Evolutionary conservation across 345 rosid genomes (phyloP), one percentile per base, ranked within the genome.

Genomic region (Laguncularia racemosa): DNA sequence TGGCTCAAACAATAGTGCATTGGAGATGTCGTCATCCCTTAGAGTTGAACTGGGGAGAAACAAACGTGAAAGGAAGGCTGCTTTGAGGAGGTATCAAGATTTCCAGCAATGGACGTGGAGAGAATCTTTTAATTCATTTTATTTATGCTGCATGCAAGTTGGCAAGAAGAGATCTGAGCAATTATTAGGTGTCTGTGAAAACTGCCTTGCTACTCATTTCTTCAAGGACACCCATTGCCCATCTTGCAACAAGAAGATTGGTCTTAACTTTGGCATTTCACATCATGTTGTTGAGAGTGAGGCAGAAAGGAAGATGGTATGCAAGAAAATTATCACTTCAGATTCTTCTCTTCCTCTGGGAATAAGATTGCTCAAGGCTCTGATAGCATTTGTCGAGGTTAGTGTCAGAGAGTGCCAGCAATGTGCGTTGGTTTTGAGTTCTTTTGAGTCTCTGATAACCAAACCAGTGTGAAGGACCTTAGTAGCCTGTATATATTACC

Each of bases 41-140:
- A 81, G 71, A 68, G 76, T 95, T 68, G 91, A 95, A 76, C 79
- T 84, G 57, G 95, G 95, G 56, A 84, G 77, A 79, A 86, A 73
- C 50, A 74, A 78, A 57, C 59, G 28, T 2, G 97, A 95, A 81
- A 90, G 72, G 71, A 77, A 61, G 69, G 79, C 73, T 62, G 73
- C 85, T 46, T 60, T 80, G 62, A 83, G 73, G 69, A 81, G 99
- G 71, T 84, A 88, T 66, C 84, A 64, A 56, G 91, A 79, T 67
- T 84, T 84, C 65, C 89, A 84, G 75, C 76, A 72, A 69, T 95
- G 97, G 97, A 81, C 79, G 69, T 81, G 91, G 89, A 76, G 65
- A 46, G 95, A 85, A 67, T 79, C 89, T 69, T 71, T 67, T 61
- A 81, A 65, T 61, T 60, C 84, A 56, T 63, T 65, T 18, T 70